These are phyloP conservation scores for Penicillium sp. DNA, from an alignment of 2,329 filamentous ascomycete genomes.

Conservation along the genomic window DNA sequence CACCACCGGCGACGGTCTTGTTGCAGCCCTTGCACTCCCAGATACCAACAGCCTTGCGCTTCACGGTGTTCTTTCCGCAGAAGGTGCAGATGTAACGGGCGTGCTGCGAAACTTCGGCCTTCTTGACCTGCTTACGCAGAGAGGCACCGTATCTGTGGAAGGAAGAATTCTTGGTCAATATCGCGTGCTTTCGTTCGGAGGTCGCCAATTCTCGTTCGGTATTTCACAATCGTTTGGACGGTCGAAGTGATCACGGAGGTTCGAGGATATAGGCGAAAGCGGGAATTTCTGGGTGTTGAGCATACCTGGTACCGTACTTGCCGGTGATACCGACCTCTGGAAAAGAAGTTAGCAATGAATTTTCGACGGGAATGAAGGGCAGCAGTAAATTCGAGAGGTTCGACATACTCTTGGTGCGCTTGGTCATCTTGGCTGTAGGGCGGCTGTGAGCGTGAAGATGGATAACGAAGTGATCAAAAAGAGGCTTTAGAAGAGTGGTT, in stretches of 20 bases:
- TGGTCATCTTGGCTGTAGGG: slow-evolving; percentile 73
- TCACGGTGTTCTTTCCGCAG: slow-evolving; percentile 95
- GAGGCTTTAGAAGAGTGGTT: slow-evolving; percentile 37
- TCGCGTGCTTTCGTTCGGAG: slow-evolving; percentile 15
- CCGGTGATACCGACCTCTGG: slow-evolving; percentile 93
- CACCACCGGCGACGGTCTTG: slow-evolving; percentile 91
- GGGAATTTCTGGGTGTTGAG: slow-evolving; percentile 31
- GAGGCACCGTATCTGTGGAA: slow-evolving; percentile 88
- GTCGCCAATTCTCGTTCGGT: slow-evolving; percentile 19
- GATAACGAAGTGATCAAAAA: slow-evolving; percentile 37
- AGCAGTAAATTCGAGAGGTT: neutral
- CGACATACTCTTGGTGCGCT: slow-evolving; percentile 78
- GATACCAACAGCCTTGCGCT: slow-evolving; percentile 89
- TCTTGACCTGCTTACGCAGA: slow-evolving; percentile 99
- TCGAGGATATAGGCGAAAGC: slow-evolving; percentile 11
- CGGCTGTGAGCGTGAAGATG: slow-evolving; percentile 42
- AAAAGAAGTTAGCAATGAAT: slow-evolving; percentile 31
- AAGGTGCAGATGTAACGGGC: slow-evolving; percentile 97
- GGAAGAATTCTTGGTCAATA: slow-evolving; percentile 19
- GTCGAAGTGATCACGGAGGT: slow-evolving; percentile 4
- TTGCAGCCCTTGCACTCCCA: slow-evolving; percentile 96
- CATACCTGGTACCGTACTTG: slow-evolving; percentile 97
- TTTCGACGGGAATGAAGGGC: neutral
- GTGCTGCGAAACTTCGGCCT: slow-evolving; percentile 99
- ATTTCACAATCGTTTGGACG: slow-evolving; percentile 12